phyloP scores from a whole-genome alignment of 2,329 filamentous ascomycete genomes.

The Hawksworthiomyces lignivorus region DNA sequence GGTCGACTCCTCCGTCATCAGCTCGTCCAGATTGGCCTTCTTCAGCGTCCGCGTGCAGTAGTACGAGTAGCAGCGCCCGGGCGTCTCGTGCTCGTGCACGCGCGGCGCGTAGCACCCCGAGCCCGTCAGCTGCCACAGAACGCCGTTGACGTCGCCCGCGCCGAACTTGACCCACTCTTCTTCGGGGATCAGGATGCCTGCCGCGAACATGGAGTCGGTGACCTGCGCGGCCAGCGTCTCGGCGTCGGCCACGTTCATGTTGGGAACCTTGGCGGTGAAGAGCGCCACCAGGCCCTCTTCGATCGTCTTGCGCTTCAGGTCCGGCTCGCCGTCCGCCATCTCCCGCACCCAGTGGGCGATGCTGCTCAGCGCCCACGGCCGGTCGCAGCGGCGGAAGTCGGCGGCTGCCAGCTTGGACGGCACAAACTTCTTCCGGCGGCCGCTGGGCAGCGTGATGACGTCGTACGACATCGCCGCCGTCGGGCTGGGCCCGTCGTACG shows the following conservation, averaged over 20 bases:
- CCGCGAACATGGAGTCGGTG: conserved; percentile 69
- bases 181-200: conserved; percentile 71
- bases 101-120: conserved; percentile 84
- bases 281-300: conserved; percentile 81
- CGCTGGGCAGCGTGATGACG: conserved; percentile 72
- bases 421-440: conserved; percentile 67
- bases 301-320: conserved; percentile 76
- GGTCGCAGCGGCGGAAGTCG: conserved; percentile 76
- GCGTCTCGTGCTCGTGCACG: conserved; percentile 62
- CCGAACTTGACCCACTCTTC: conserved; percentile 98
- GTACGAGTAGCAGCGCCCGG: conserved; percentile 82
- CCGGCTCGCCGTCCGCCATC: conserved; percentile 84
- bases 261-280: conserved; percentile 92
- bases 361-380: conserved; percentile 91
- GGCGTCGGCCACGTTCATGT: conserved; percentile 96
- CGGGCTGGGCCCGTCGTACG: conserved; percentile 47
- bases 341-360: conserved; percentile 79
- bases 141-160: conserved; percentile 70
- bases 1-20: conserved; percentile 59
- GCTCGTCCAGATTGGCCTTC: conserved; percentile 79
- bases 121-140: conserved; percentile 88
- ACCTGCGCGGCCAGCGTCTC: conserved; percentile 76
- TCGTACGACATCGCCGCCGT: conserved; percentile 60
- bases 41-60: conserved; percentile 91
- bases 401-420: conserved; percentile 71